Evolutionary conservation across 179 eudicot genomes (phyloP), one percentile per base, ranked within the genome.

Genomic region (Dionaea muscipula): DNA sequence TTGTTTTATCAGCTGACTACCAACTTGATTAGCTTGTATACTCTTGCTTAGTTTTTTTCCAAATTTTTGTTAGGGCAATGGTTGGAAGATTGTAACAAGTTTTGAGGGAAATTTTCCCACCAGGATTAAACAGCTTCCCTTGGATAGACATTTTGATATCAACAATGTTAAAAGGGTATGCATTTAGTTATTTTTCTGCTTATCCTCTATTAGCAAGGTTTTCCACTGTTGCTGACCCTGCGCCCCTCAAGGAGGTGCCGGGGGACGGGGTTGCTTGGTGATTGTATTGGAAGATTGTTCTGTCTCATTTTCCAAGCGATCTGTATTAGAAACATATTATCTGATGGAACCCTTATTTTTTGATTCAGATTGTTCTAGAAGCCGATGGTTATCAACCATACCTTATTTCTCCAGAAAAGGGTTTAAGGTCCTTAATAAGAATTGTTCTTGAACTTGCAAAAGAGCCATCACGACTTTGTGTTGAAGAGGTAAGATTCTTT

Each of bases 331-430:
- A 7, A 24, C 14, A 18, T 46, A 43, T 4, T 19, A 18, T 46
- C 15, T 46, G 17, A 9, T 16, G 5, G 7, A 17, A 16, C 4
- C 14, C 26, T 23, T 39, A 31, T 55, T 45, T 22, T 38, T 38
- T 38, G 16, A 4, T 11, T 48, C 80, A 93, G 96, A 78, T 93
- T 72, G 99, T 93, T 55, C 79, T 93, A 8, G 99, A 93, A 81
- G 99, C 99, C 57, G 99, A 93, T 76, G 99, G 99, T 65, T 93
- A 93, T 71, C 99, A 91, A 65, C 99, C 99, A 52, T 93, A 93
- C 64, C 96, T 93, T 71, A 88, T 93, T 63, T 93, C 99, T 66
- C 99, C 99, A 17, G 99, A 93, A 65, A 93, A 93, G 72, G 99
- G 99, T 19, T 63, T 93, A 60, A 75, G 96, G 70, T 93, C 99